Evolutionary conservation across 2,329 filamentous ascomycete genomes (phyloP), one percentile per base, ranked within the genome.

Genomic region (Berkeleyomyces basicola): DNA sequence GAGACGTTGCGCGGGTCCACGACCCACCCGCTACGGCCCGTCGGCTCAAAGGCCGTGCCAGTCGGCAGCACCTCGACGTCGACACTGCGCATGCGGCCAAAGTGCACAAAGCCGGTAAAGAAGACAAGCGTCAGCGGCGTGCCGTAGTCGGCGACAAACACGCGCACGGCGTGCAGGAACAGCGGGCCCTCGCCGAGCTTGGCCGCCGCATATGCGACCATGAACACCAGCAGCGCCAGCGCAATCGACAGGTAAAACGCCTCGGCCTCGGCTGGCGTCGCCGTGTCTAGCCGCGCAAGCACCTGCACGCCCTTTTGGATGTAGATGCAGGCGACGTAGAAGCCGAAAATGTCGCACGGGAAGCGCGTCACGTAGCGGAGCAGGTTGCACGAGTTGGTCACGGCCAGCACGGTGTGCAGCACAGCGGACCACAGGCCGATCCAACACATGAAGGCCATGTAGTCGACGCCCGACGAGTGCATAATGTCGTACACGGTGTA

Each of bases 401-500:
- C 77, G 58, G 90, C 90, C 23, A 95, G 80, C 49, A 90, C 76
- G 86, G 87, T 91, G 74, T 95, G 90, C 74, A 95, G 85, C 33
- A 91, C 77, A 23, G 95, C 75, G 0, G 89, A 86, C 90, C 90
- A 96, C 77, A 95, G 79, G 66, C 88, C 89, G 69, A 95, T 88
- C 86, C 90, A 92, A 69, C 84, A 86, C 90, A 95, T 95, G 72
- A 96, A 96, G 5, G 85, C 83, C 62, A 95, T 82, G 70, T 92
- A 95, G 70, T 91, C 85, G 4, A 86, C 87, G 0, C 87, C 88
- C 0, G 83, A 83, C 1, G 87, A 85, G 0, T 79, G 76, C 70
- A 96, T 88, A 67, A 96, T 95, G 72, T 93, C 86, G 75, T 91
- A 95, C 2, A 95, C 88, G 3, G 90, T 96, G 70, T 95, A 95